Percentiles rank a stretch among this genome's conserved stretches.
phyloP scores from a whole-genome alignment of 768 basidiomycete genomes.

The Russula griseocarnosa region DNA sequence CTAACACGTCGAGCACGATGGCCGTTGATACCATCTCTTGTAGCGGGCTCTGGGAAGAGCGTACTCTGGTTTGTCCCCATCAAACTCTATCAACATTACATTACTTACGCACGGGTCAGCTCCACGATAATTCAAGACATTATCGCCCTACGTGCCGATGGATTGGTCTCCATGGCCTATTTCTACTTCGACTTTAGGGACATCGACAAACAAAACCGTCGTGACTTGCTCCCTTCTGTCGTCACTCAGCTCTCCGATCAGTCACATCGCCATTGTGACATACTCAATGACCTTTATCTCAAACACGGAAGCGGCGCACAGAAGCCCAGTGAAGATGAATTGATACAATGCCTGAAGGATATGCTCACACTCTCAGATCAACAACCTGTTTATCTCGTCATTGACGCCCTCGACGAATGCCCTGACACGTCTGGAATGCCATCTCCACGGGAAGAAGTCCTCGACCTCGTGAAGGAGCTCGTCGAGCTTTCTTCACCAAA shows the following conservation, averaged over 20 bases:
- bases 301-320: not conserved
- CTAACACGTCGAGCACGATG: too few relatives aligned
- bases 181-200: constrained; percentile 5
- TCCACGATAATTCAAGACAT: constrained; percentile 3
- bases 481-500: not conserved
- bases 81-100: not conserved
- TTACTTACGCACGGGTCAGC: not conserved
- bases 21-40: not conserved
- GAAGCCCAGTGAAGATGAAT: not conserved
- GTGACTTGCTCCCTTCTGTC: not conserved
- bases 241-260: not conserved
- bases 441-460: not conserved
- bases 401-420: constrained; percentile 4
- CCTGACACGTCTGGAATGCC: not conserved
- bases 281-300: not conserved
- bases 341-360: not conserved
- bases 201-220: not conserved
- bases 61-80: not conserved
- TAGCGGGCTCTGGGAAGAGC: constrained; percentile 3
- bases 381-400: not conserved
- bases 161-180: not conserved
- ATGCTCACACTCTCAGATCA: not conserved
- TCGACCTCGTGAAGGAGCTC: not conserved
- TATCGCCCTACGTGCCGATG: too few relatives aligned
- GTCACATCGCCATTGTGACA: not conserved